Conservation (phyloP, 164 flowering plant species). For the Vitis riparia region DNA sequence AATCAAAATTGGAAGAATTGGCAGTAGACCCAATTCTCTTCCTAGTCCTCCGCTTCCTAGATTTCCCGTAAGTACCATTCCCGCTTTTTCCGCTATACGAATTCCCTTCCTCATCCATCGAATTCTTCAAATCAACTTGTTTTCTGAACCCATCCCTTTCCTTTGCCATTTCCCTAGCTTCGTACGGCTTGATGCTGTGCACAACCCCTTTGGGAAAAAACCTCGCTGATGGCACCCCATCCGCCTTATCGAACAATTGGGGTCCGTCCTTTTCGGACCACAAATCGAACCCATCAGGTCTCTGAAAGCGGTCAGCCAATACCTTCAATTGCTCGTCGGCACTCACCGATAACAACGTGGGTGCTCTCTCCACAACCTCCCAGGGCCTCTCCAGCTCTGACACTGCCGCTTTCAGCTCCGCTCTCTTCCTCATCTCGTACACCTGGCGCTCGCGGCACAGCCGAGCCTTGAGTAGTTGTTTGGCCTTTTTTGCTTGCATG, state of each 20-base stretch:
- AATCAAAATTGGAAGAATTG: conserved; percentile 1
- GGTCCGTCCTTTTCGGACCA: conserved; percentile 91
- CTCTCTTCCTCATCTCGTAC: conserved; percentile 89
- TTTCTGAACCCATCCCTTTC: too few species aligned
- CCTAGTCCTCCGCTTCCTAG: conserved; percentile 19
- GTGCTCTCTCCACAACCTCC: conserved; percentile 71
- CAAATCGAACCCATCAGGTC: conserved; percentile 78
- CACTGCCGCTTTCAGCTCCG: conserved; percentile 82
- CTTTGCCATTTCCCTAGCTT: conserved; percentile 6
- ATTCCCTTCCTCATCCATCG: background rate
- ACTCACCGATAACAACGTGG: conserved; percentile 59
- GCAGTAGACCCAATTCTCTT: background rate
- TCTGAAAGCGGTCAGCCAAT: conserved; percentile 82
- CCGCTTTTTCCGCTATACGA: background rate
- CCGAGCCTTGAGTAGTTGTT: conserved; percentile 84
- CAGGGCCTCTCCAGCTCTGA: conserved; percentile 91
- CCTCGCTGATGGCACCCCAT: conserved; percentile 63
- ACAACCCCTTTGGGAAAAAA: conserved; percentile 90
- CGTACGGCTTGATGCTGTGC: conserved; percentile 73
- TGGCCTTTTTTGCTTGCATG: conserved; percentile 83
- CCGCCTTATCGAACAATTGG: conserved; percentile 51
- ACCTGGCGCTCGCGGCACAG: conserved; percentile 79
- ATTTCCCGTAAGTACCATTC: background rate
- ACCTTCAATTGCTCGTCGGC: conserved; percentile 88
- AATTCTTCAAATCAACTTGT: too few species aligned